Evolutionary conservation across 1,284 basidiomycete species (phyloP), one percentile per base, ranked within the genome.

Genomic region (Laetiporus sulphureus): DNA sequence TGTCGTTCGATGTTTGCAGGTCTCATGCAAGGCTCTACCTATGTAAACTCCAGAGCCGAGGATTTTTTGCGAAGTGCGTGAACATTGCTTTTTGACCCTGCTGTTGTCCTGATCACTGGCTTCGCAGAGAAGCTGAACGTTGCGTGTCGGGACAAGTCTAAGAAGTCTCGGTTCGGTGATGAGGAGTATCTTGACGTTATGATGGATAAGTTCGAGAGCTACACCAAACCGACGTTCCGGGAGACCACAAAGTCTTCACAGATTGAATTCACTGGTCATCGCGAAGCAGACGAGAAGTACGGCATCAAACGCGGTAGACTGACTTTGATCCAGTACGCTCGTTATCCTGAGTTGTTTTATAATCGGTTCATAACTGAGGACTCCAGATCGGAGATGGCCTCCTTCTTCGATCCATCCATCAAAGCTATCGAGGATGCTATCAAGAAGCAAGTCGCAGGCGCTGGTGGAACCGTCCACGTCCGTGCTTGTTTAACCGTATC

Each of bases 391-490:
- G n/a, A n/a, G n/a, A n/a, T n/a, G n/a, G 31, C 31, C 7, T 42
- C 53, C 1, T 63, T 71, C 37, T 73, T 73, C 41, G 58, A 67
- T 39, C 68, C 68, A 0, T 66, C 68, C 0, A 41, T 64, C 8
- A 22, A 41, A 4, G 59, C 54, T 3, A 66, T 71, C 7, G 41
- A 65, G 3, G 49, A 55, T 0, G 58, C 63, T 1, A 50, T 71
- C 1, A 44, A 56, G 32, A 53, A 60, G 16, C 68, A 71, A 41
- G n/a, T n/a, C n/a, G n/a, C n/a, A n/a, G n/a, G n/a, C n/a, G n/a
- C n/a, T n/a, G n/a, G n/a, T n/a, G n/a, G n/a, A n/a, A n/a, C n/a
- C n/a, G n/a, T n/a, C n/a, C n/a, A n/a, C n/a, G n/a, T n/a, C n/a
- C n/a, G n/a, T n/a, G n/a, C n/a, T n/a, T n/a, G n/a, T n/a, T n/a